phyloP scores from a whole-genome alignment of 2,329 filamentous ascomycete species.

The Laburnicola sp. region DNA sequence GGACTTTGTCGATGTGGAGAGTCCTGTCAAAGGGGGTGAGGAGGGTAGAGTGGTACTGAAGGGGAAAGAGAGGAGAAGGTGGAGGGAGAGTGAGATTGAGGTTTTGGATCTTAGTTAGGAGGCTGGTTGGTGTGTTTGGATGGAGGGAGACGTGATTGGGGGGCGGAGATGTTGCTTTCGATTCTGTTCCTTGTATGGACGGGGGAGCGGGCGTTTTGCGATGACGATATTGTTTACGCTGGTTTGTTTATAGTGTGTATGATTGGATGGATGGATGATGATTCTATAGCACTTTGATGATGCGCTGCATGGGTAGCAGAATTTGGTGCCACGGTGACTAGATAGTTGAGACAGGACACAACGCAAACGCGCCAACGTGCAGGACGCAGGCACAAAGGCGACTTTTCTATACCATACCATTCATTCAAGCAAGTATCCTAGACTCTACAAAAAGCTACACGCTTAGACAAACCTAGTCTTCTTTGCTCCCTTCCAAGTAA shows the following conservation, averaged over 20 bases:
- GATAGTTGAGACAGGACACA: too few relatives aligned
- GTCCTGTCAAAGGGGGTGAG: constrained; percentile 4
- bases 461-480: not conserved
- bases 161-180: too few relatives aligned
- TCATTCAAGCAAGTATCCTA: not conserved
- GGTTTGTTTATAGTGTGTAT: too few relatives aligned
- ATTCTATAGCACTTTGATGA: too few relatives aligned
- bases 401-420: too few relatives aligned
- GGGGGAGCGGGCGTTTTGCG: not conserved
- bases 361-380: too few relatives aligned
- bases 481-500: constrained; percentile 1
- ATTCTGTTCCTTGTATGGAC: too few relatives aligned
- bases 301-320: too few relatives aligned
- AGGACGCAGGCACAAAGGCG: too few relatives aligned
- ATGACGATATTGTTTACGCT: not conserved
- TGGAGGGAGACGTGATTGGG: not conserved
- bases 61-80: constrained; percentile 33
- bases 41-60: constrained; percentile 11
- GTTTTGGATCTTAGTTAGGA: constrained; percentile 33
- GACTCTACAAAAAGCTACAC: not conserved
- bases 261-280: too few relatives aligned
- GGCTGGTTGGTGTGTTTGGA: not conserved
- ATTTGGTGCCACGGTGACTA: too few relatives aligned
- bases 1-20: constrained; percentile 35
- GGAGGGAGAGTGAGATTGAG: constrained; percentile 44